A percentile compares a stretch with the other conserved stretches of the same genome.
These are phyloP conservation scores for Teratosphaeria zuluensis DNA, from an alignment of 2,329 filamentous ascomycete genomes.

Conservation along the genomic window DNA sequence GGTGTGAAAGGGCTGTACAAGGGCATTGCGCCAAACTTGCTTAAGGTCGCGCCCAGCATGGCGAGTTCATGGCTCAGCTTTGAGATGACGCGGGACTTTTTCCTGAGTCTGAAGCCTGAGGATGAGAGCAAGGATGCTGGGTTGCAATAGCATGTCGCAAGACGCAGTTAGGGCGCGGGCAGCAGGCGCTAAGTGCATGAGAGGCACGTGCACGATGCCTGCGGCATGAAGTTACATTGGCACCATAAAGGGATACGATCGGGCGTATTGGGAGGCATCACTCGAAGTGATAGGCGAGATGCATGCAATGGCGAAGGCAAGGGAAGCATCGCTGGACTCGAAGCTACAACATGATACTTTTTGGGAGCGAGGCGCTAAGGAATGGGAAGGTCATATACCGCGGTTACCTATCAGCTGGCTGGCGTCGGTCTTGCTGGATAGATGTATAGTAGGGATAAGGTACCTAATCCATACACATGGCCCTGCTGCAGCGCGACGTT, in stretches of 20 bases:
- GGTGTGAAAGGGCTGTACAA: conserved; percentile 84
- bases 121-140: conserved; percentile 1
- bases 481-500: too few relatives aligned
- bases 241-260: not conserved
- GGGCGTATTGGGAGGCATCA: not conserved
- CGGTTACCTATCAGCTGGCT: not conserved
- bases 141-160: not conserved
- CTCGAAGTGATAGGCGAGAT: not conserved
- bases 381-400: not conserved
- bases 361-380: not conserved
- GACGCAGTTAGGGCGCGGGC: not conserved
- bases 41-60: conserved; percentile 98
- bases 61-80: conserved; percentile 97
- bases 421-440: not conserved
- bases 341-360: not conserved
- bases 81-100: conserved; percentile 81
- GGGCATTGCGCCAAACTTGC: conserved; percentile 84
- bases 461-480: not conserved
- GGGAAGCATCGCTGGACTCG: not conserved
- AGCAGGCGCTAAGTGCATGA: not conserved
- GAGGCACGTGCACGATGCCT: not conserved
- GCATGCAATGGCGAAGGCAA: not conserved
- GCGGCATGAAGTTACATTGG: not conserved
- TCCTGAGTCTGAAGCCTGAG: conserved; percentile 43
- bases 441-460: not conserved